A percentile compares a stretch with the other conserved stretches of the same genome.
phyloP scores from a whole-genome alignment of 1,284 basidiomycete genomes.

The Butyriboletus appendiculatus region DNA sequence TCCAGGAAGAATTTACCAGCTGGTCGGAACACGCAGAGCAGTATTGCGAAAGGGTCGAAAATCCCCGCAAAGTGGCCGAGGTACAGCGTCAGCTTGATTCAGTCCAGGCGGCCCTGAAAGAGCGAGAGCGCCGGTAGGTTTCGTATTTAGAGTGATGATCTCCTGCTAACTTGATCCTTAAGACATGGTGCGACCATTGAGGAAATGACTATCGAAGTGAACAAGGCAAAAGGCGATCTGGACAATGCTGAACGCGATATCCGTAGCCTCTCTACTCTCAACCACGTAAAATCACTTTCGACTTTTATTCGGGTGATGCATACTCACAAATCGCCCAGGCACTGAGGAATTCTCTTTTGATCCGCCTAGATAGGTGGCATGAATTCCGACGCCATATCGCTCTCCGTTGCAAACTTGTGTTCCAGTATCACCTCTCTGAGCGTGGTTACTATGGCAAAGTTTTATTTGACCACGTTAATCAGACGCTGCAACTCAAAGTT shows the following conservation, averaged over 20 bases:
- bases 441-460: slow-evolving; percentile 88
- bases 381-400: slow-evolving; percentile 87
- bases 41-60: slow-evolving; percentile 61
- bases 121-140: slow-evolving; percentile 66
- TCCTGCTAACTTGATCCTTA: slow-evolving; percentile 9
- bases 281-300: slow-evolving; percentile 48
- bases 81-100: slow-evolving; percentile 65
- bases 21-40: slow-evolving; percentile 68
- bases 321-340: slow-evolving; percentile 41
- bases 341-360: slow-evolving; percentile 61
- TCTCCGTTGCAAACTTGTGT: slow-evolving; percentile 81
- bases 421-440: slow-evolving; percentile 79
- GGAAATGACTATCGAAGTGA: slow-evolving; percentile 70
- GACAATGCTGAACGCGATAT: slow-evolving; percentile 63
- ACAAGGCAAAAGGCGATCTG: slow-evolving; percentile 56
- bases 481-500: slow-evolving; percentile 72
- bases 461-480: slow-evolving; percentile 77
- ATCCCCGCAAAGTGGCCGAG: slow-evolving; percentile 54
- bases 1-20: slow-evolving; percentile 62
- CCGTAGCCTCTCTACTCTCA: slow-evolving; percentile 59
- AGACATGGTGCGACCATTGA: slow-evolving; percentile 81
- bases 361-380: slow-evolving; percentile 78
- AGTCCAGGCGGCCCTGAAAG: slow-evolving; percentile 65
- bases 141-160: background rate
- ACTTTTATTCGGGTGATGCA: background rate